A percentile compares a stretch with the other conserved stretches of the same genome.
These are phyloP conservation scores for Aspergillus ruber DNA, from an alignment of 2,329 filamentous ascomycete genomes.

Conservation along the genomic window DNA sequence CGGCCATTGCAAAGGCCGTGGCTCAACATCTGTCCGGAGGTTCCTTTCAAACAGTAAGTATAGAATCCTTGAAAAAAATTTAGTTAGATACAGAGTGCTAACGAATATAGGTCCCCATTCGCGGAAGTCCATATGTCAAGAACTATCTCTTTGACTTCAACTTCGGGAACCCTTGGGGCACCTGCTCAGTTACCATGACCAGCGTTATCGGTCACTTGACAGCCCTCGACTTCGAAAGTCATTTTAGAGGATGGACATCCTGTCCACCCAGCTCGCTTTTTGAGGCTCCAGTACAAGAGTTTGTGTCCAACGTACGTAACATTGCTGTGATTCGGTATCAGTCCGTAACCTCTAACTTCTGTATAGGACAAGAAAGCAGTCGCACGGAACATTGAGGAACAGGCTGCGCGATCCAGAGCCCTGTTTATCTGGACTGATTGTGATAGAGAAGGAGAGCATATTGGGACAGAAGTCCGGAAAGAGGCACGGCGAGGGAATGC, in stretches of 20 bases:
- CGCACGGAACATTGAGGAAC: constrained; percentile 74
- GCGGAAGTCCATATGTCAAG: constrained; percentile 70
- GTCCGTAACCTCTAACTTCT: constrained; percentile 8
- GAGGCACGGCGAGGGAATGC: constrained; percentile 70
- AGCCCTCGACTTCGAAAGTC: constrained; percentile 65
- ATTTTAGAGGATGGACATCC: constrained; percentile 72
- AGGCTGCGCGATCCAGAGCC: constrained; percentile 65
- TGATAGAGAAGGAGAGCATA: constrained; percentile 94
- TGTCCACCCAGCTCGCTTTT: constrained; percentile 77
- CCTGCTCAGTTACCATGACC: constrained; percentile 85
- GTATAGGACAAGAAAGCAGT: constrained; percentile 68
- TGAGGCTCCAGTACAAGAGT: constrained; percentile 65
- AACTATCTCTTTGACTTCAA: constrained; percentile 91
- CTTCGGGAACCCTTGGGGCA: constrained; percentile 74
- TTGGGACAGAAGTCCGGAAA: constrained; percentile 81
- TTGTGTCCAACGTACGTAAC: constrained; percentile 56
- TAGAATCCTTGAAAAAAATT: neutral
- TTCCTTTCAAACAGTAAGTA: constrained; percentile 59
- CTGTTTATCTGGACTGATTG: constrained; percentile 99
- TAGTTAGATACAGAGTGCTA: constrained; percentile 5
- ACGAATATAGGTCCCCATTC: constrained; percentile 57
- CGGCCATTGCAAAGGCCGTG: constrained; percentile 91
- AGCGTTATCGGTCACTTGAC: constrained; percentile 86
- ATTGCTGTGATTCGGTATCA: neutral
- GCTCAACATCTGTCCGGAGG: constrained; percentile 83